Evolutionary conservation across 306 rosid genomes (phyloP), one percentile per base, ranked within the genome.

Genomic region (Cyclanthera cordifolia): DNA sequence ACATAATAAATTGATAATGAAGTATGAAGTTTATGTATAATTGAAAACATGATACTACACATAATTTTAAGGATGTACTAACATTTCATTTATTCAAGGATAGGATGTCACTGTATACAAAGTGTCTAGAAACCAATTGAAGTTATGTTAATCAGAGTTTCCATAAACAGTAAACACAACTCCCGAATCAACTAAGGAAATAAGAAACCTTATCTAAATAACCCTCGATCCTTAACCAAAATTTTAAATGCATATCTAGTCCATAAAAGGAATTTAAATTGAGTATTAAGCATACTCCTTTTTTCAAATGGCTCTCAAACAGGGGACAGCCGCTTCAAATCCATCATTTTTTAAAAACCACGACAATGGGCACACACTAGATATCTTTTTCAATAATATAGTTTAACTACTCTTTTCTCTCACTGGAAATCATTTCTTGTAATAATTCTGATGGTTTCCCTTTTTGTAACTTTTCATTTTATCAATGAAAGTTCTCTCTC

Each of bases 211-310:
- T 28, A 30, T 27, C 24, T 28, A 30, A 30, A 57, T 57, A 57
- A 57, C 43, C 6, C 12, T 57, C 30, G 43, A 16, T 57, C 64
- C 21, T 57, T 57, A 16, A 57, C 43, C 10, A 27, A 57, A 12
- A 14, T 57, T 47, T 12, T 16, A 67, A 43, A 54, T 27, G 25
- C 56, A 49, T 56, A 24, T 14, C 45, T 4, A 46, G 50, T 20
- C 6, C 34, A 49, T 39, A 57, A 69, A 79, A 15, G 72, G 69
- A 56, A 39, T 61, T 30, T 54, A 58, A 63, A 45, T 27, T 63
- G 69, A 25, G 39, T 4, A 57, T 76, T 72, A 25, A 72, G 87
- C 96, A 89, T 87, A 93, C 98, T 10, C 19, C n/a, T n/a, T n/a
- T n/a, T n/a, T n/a, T n/a, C n/a, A n/a, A n/a, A n/a, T n/a, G n/a